Evolutionary conservation across 139 green algal genomes (phyloP).

Genomic region (Yamagishiella unicocca): DNA sequence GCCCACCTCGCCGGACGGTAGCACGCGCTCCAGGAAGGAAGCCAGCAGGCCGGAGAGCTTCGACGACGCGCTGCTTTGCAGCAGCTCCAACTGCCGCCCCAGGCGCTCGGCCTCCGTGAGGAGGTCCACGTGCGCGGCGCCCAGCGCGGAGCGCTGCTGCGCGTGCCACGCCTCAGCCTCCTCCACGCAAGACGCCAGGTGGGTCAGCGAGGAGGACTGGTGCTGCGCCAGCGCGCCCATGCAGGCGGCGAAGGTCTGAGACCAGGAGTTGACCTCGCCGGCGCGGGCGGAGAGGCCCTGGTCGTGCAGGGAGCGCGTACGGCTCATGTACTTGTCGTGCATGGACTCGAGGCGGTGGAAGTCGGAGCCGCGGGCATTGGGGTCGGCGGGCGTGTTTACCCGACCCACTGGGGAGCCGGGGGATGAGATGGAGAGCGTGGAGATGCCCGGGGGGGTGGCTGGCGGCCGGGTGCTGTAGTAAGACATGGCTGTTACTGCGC

Average conservation of each 20-base stretch:
- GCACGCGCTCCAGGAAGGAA: slow-evolving; percentile 38
- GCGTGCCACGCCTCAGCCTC: slow-evolving; percentile 44
- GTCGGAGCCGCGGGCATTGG: slow-evolving; percentile 21
- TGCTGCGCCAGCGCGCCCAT: slow-evolving; percentile 48
- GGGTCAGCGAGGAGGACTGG: slow-evolving; percentile 20
- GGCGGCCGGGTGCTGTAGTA: slow-evolving; percentile 18
- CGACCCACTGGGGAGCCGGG: background rate
- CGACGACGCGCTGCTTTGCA: background rate
- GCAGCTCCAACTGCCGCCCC: slow-evolving; percentile 8
- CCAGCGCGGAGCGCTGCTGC: slow-evolving; percentile 9
- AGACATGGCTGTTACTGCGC: slow-evolving; percentile 3
- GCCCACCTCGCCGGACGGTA: slow-evolving; percentile 29
- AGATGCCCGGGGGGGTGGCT: slow-evolving; percentile 1
- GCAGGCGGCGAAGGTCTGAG: slow-evolving; percentile 41
- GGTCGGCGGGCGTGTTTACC: background rate
- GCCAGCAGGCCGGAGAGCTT: slow-evolving; percentile 33
- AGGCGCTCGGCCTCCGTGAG: slow-evolving; percentile 23
- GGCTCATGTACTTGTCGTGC: slow-evolving; percentile 48
- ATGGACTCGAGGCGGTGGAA: slow-evolving; percentile 40
- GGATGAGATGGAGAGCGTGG: background rate
- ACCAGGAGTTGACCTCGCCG: slow-evolving; percentile 7
- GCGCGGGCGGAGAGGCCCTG: slow-evolving; percentile 1
- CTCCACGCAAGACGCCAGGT: slow-evolving; percentile 39
- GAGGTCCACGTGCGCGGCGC: background rate
- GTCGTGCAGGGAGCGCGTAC: slow-evolving; percentile 27